Conservation (phyloP, 768 basidiomycete species). For the Fistulinella prunicolor region DNA sequence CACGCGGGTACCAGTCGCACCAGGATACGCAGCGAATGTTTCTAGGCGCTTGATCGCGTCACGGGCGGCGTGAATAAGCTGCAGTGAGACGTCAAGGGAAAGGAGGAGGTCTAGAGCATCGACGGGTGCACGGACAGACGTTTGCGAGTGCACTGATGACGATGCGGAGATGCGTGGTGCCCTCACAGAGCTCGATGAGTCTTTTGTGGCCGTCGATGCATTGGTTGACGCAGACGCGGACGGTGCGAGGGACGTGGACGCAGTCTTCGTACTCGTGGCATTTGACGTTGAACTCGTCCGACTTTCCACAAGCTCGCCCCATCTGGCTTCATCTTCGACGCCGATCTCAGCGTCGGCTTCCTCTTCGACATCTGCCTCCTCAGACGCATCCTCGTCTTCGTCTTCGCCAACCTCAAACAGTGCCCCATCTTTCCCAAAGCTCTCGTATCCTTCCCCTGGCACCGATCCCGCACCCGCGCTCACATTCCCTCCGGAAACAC, state of each 20-base stretch:
- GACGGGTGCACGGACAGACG: conserved; percentile 13
- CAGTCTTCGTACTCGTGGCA: neutral
- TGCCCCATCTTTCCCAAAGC: conserved; percentile 32
- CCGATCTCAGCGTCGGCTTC: conserved; percentile 14
- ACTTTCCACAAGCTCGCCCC: conserved; percentile 21
- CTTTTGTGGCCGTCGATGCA: conserved; percentile 1
- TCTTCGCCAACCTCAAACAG: conserved; percentile 52
- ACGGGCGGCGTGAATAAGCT: conserved; percentile 90
- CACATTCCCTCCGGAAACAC: neutral
- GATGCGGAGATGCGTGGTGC: neutral
- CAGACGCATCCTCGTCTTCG: conserved; percentile 29
- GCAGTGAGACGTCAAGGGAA: conserved; percentile 86
- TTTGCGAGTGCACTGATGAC: conserved; percentile 6
- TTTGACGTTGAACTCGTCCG: neutral
- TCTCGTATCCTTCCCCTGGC: conserved; percentile 19
- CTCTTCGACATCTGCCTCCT: conserved; percentile 9
- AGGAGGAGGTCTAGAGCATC: conserved; percentile 77
- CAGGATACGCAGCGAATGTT: conserved; percentile 85
- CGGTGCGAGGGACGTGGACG: neutral
- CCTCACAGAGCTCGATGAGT: neutral
- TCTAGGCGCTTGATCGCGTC: conserved; percentile 91
- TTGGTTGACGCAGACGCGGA: neutral
- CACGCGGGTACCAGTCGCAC: conserved; percentile 82
- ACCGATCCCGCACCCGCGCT: neutral
- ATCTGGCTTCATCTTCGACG: conserved; percentile 22